These are phyloP conservation scores for Auxenochlorella pyrenoidosa DNA, from an alignment of 139 green algal species.

Conservation along the genomic window DNA sequence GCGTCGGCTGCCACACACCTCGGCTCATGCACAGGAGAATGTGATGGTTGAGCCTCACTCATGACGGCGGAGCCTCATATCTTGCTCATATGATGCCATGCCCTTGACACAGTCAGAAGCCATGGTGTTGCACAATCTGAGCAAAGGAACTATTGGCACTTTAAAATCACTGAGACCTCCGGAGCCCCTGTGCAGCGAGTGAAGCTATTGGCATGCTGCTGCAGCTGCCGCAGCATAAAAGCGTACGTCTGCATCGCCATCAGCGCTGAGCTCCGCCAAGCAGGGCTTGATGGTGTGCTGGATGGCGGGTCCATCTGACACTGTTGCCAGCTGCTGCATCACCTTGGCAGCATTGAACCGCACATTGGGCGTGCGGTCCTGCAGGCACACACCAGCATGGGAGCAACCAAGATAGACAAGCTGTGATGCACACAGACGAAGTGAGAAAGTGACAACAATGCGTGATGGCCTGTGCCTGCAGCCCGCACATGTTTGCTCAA, in stretches of 20 bases:
- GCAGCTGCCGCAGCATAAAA: conserved; percentile 72
- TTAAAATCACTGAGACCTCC: too few species aligned
- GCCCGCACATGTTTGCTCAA: too few species aligned
- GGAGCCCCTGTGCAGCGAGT: neutral
- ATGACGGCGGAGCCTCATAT: too few species aligned
- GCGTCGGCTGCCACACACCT: too few species aligned
- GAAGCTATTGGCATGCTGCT: neutral
- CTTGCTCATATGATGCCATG: too few species aligned
- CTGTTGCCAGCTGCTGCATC: conserved; percentile 79
- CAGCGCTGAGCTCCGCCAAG: conserved; percentile 85
- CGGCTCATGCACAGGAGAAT: too few species aligned
- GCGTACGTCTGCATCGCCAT: conserved; percentile 92
- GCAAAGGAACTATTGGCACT: neutral
- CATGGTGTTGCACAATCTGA: neutral
- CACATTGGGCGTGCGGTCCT: conserved; percentile 88
- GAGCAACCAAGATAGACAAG: too few species aligned
- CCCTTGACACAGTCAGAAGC: too few species aligned
- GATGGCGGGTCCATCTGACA: conserved; percentile 77
- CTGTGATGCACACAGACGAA: neutral
- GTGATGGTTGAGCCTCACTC: too few species aligned
- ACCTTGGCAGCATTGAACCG: conserved; percentile 96
- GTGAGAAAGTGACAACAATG: neutral
- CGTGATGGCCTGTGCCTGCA: neutral
- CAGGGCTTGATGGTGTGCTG: conserved; percentile 84
- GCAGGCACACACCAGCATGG: neutral